Evolutionary conservation across 352 stramenopile species (phyloP), one percentile per base, ranked within the genome.

Genomic region (Globisporangium ultimum): DNA sequence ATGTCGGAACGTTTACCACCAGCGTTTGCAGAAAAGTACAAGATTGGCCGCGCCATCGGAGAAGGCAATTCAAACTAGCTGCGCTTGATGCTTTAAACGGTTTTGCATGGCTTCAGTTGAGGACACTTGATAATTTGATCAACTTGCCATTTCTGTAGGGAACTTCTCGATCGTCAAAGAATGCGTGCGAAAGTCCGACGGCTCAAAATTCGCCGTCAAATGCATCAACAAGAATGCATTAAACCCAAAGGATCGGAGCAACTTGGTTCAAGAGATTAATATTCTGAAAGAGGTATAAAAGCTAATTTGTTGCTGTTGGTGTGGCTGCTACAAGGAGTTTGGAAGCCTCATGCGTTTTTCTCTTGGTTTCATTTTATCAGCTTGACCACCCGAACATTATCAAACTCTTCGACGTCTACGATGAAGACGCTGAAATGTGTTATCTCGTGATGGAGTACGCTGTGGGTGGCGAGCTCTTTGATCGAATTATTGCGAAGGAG

Each of bases 401-500:
- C 63, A 86, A 83, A 53, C 70, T 97, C 18, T 76, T 72, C 50
- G 89, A 97, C 40, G 80, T 97, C 24, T 96, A 78, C 53, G 84
- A 95, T 42, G 82, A 83, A 48, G 74, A 89, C 32, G 60, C 61
- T 17, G 68, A 76, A 24, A 90, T 89, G 79, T 90, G 77, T 66
- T 92, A 90, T 67, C 65, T 98, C 38, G 87, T 97, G 22, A 96
- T 97, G 82, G 91, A 98, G 63, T 76, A 80, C 24, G 80, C 88
- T 12, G 82, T 80, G 52, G 92, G 92, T 41, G 90, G 90, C 14
- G 91, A 98, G 67, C 79, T 98, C 21, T 98, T 98, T 71, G 91
- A 98, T 60, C 78, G 92, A 17, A 97, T 98, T 61, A 95, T 97
- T 41, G 69, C 87, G 36, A 96, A 97, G 61, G 85, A 95, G 55